Evolutionary conservation across 2,329 filamentous ascomycete genomes (phyloP).

Genomic region (Stylonectria norvegica): DNA sequence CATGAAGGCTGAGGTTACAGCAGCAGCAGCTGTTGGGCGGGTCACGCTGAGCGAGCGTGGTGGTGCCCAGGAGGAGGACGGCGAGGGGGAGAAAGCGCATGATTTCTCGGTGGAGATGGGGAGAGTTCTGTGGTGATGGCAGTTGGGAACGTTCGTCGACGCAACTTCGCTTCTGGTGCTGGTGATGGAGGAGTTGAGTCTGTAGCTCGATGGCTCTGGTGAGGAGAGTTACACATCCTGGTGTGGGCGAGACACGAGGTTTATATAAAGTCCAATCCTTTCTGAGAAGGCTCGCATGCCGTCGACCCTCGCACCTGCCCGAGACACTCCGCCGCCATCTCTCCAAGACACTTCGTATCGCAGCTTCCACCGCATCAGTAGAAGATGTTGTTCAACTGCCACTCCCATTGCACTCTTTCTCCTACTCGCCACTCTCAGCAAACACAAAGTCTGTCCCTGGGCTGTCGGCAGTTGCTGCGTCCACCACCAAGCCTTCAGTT

Average conservation of each 20-base stretch:
- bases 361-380: background rate
- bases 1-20: constrained; percentile 26
- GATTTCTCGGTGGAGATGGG: constrained; percentile 2
- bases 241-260: background rate
- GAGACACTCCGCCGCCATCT: too few relatives aligned
- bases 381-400: background rate
- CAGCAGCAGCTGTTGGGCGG: constrained; percentile 30
- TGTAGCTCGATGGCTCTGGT: background rate
- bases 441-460: too few relatives aligned
- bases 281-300: background rate
- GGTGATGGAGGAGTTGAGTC: background rate
- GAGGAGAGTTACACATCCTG: background rate
- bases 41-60: constrained; percentile 18
- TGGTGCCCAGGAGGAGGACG: constrained; percentile 21
- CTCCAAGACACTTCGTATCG: background rate
- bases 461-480: too few relatives aligned
- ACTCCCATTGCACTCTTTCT: too few relatives aligned
- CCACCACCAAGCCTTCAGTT: too few relatives aligned
- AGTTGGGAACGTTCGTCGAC: background rate
- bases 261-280: background rate
- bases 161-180: too few relatives aligned
- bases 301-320: too few relatives aligned
- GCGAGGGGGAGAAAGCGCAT: constrained; percentile 27
- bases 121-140: background rate
- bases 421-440: too few relatives aligned